Percentiles rank a stretch among this genome's conserved stretches.
Conservation (phyloP, 2,329 filamentous ascomycete species). For the Emergomyces orientalis region DNA sequence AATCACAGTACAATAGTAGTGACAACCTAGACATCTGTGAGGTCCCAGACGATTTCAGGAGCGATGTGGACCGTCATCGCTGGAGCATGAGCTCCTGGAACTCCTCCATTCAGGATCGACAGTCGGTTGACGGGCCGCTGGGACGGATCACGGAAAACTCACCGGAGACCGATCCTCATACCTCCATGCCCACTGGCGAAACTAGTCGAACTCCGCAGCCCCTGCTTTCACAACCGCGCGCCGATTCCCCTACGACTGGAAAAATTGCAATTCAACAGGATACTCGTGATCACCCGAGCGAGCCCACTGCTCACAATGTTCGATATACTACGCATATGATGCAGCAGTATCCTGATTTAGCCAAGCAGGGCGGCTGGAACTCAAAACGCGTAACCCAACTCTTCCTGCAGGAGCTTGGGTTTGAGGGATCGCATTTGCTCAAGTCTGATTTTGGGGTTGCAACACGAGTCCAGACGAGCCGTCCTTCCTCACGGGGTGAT, state of each 20-base stretch:
- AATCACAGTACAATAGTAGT: conserved; percentile 22
- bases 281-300: background rate
- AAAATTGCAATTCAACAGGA: background rate
- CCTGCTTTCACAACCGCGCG: background rate
- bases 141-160: conserved; percentile 31
- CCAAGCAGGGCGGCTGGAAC: conserved; percentile 46
- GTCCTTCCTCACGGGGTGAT: conserved; percentile 8
- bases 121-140: conserved; percentile 27
- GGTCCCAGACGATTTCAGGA: conserved; percentile 9
- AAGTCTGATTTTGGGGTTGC: conserved; percentile 10
- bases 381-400: conserved; percentile 46
- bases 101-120: conserved; percentile 32
- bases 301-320: background rate
- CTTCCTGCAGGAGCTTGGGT: conserved; percentile 43
- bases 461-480: conserved; percentile 10
- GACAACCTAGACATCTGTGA: conserved; percentile 25
- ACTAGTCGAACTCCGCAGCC: conserved; percentile 4
- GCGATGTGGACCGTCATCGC: conserved; percentile 20
- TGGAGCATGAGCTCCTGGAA: conserved; percentile 41
- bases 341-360: conserved; percentile 42
- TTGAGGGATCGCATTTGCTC: conserved; percentile 18
- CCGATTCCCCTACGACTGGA: conserved; percentile 2
- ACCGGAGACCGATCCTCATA: conserved; percentile 15
- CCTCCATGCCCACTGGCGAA: conserved; percentile 7
- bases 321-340: conserved; percentile 15